phyloP scores from a whole-genome alignment of 305 asterid species.

The Caryopteris hybrid region DNA sequence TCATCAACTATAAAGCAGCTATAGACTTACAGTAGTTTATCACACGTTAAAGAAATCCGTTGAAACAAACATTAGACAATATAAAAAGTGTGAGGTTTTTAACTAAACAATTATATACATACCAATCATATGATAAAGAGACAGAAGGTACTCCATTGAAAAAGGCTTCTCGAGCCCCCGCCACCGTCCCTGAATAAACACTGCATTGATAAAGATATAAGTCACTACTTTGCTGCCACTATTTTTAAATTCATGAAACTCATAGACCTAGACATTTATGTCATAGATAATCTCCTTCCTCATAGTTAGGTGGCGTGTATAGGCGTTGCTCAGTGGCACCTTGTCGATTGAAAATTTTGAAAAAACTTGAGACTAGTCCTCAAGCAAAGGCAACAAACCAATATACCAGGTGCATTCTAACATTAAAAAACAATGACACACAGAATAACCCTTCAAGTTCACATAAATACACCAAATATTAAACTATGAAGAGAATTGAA shows the following conservation, averaged over 20 bases:
- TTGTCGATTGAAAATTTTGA: background rate
- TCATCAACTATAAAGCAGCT: background rate
- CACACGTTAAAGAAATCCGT: background rate
- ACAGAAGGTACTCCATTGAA: slow-evolving; percentile 63
- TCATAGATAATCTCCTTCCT: background rate
- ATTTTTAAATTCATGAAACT: background rate
- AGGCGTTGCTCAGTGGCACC: background rate
- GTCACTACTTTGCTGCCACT: slow-evolving; percentile 22
- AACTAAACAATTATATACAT: slow-evolving; percentile 13
- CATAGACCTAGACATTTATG: background rate
- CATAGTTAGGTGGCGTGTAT: background rate
- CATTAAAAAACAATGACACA: background rate
- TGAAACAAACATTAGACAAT: background rate
- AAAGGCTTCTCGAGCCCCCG: slow-evolving; percentile 94
- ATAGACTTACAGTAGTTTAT: background rate
- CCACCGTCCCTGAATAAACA: slow-evolving; percentile 87
- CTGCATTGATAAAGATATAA: slow-evolving; percentile 54
- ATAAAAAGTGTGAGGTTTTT: background rate
- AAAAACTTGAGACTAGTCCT: background rate
- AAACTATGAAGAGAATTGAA: slow-evolving; percentile 11
- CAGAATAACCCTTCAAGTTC: background rate
- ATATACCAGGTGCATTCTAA: too few species aligned
- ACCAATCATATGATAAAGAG: slow-evolving; percentile 87
- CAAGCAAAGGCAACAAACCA: background rate
- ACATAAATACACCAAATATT: background rate